Evolutionary conservation across 805 yeast genomes (phyloP), one percentile per base, ranked within the genome.

Genomic region (Suhomyces vadensis): DNA sequence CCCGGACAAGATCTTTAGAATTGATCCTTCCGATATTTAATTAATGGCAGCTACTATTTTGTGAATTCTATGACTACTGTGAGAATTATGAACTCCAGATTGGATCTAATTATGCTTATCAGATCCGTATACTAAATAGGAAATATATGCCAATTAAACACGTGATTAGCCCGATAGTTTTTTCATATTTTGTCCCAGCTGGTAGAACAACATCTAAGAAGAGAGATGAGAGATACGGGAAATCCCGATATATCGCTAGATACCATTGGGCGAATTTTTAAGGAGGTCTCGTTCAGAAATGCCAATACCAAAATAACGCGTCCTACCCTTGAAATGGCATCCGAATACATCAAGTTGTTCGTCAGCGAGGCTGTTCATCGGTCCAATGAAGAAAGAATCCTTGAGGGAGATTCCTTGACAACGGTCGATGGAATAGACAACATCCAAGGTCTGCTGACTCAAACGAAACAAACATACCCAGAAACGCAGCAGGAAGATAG

Each of bases 361-460:
- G 72, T 82, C 11, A 70, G 72, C 37, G 87, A 82, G 56, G 86
- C 86, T 0, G 69, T 81, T 2, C 54, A 74, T 5, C 55, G 87
- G 45, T 74, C 86, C 7, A 79, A 81, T 49, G 82, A 79, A 46
- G 79, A 74, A 38, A 54, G 82, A 25, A 31, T 61, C 8, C 49
- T 55, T 11, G 74, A 71, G 35, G 57, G 59, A 4, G 63, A 56
- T 17, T 41, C 59, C n/a, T 38, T 49, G 29, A 42, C 49, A 11
- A 54, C 50, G 11, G 64, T 63, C 1, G 74, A 68, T 47, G 69
- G 67, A 2, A 65, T 67, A 10, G 73, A 66, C 44, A 61, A 57
- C 23, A 50, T 62, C 2, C 52, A 25, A 19, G 10, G 14, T 6
- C 29, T 26, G n/a, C 31, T 19, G 35, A 33, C 25, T 31, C 44